Conservation (phyloP, 441 rosid species). For the Populus hybrid region DNA sequence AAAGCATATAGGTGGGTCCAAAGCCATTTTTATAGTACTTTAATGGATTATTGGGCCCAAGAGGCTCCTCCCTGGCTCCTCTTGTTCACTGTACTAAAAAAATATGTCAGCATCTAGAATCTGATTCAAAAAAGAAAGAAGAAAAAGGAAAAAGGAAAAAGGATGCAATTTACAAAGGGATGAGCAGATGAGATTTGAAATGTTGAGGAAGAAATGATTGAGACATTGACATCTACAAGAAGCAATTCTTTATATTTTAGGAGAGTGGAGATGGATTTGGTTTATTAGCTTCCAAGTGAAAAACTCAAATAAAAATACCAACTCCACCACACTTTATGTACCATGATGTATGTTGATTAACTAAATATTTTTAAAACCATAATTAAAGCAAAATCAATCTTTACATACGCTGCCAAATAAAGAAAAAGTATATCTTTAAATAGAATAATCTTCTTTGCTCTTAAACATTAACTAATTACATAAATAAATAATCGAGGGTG, state of each 20-base stretch:
- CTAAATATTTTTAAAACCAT: too few species aligned
- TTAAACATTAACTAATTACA: too few species aligned
- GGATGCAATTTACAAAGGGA: neutral
- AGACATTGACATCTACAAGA: neutral
- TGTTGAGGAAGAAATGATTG: too few species aligned
- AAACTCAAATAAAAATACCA: too few species aligned
- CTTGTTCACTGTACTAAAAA: neutral
- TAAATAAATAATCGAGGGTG: too few species aligned
- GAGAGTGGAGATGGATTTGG: neutral
- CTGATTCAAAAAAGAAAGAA: neutral
- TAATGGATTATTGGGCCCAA: constrained; percentile 10
- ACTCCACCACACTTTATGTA: too few species aligned
- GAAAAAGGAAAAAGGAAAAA: neutral
- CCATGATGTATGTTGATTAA: too few species aligned
- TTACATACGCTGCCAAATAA: too few species aligned
- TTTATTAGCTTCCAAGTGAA: neutral
- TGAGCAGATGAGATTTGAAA: neutral
- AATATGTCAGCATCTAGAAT: neutral
- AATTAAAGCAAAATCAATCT: too few species aligned
- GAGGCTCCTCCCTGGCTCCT: constrained; percentile 15
- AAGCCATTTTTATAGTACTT: neutral
- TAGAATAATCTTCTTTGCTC: too few species aligned
- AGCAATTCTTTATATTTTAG: neutral
- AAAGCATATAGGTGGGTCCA: constrained; percentile 7
- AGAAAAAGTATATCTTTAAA: too few species aligned